A percentile compares a stretch with the other conserved stretches of the same genome.
Evolutionary conservation across 208 protist species (phyloP).

Genomic region (Sergeia podlipaevii): DNA sequence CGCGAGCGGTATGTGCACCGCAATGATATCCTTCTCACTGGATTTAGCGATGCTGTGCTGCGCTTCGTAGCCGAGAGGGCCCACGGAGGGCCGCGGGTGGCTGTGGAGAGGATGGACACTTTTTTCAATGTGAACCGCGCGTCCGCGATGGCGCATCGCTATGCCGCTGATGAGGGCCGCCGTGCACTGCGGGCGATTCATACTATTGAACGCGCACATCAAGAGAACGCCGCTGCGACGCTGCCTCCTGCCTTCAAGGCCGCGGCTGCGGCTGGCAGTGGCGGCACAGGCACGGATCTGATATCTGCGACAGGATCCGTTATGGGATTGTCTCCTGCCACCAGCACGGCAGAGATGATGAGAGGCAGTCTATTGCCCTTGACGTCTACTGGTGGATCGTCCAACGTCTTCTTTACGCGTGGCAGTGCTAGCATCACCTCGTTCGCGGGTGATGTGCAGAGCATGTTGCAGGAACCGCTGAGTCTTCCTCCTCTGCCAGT

Average conservation of each 20-base stretch:
- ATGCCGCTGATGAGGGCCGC: constrained; percentile 14
- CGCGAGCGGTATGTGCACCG: constrained; percentile 44
- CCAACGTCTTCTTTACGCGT: no score
- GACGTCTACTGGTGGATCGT: no score
- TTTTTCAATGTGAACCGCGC: constrained; percentile 60
- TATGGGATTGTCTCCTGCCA: no score
- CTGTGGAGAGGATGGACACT: constrained; percentile 82
- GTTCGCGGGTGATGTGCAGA: no score
- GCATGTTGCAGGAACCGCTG: no score
- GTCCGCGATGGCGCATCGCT: constrained; percentile 11
- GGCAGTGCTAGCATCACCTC: no score
- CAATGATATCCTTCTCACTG: constrained; percentile 90
- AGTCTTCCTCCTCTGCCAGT: no score
- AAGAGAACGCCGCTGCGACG: neutral
- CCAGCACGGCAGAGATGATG: no score
- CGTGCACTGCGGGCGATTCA: constrained; percentile 22
- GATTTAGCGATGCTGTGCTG: constrained; percentile 91
- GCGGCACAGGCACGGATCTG: neutral
- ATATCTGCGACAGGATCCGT: no score
- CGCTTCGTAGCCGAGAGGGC: constrained; percentile 89
- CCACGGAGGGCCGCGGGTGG: constrained; percentile 45
- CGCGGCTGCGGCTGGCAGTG: neutral
- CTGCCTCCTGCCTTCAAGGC: neutral
- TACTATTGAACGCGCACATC: constrained; percentile 10
- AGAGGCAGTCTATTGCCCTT: no score